Base-by-base conservation (phyloP, 1,139 yeast species). In the Yamadazyma dushanensis region DNA sequence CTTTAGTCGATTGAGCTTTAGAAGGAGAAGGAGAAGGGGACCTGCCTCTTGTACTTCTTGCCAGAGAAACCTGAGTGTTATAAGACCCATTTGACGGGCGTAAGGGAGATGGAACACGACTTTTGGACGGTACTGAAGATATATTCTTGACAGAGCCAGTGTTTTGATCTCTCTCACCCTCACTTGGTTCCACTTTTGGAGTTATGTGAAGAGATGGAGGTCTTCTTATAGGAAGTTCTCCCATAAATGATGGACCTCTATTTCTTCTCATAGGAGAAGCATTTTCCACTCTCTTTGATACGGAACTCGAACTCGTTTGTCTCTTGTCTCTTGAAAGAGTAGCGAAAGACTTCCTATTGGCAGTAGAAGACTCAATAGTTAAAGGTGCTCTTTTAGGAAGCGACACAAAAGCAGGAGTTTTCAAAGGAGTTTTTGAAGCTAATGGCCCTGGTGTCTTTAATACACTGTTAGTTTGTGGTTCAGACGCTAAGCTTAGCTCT, bases 341-440 rank as follows among this genome's bases (percentile, higher is more conserved):
- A 5, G 44, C 35, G 5, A 46, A n/a, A 5, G 41, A 43, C 29
- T 41, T 46, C 15, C 44, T 35, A 26, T 37, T 37, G 10, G 45
- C 33, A 8, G 39, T 41, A 18, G 57, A 42, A 3, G 63, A 53
- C 22, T 50, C 53, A 5, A 58, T 55, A 4, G 60, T 53, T 22
- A 68, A 56, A 1, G 74, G 73, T 32, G 65, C 72, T 26, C 70
- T 50, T 5, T 67, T 53, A 1, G 74, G 74, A n/a, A 68, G 44
- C 0, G 72, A 55, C 1, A 63, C 68, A 45, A 63, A 68, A 2
- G 59, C 54, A 1, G 72, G 63, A 18, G 63, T 57, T 29, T 69
- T 47, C 32, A 31, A n/a, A 8, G 34, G 34, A 4, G 34, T 31
- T 24, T 25, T 26, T 10, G 31, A 17, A 16, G 34, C 9, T 16